Evolutionary conservation across 1,284 basidiomycete genomes (phyloP).

Genomic region (Cerrena zonata): DNA sequence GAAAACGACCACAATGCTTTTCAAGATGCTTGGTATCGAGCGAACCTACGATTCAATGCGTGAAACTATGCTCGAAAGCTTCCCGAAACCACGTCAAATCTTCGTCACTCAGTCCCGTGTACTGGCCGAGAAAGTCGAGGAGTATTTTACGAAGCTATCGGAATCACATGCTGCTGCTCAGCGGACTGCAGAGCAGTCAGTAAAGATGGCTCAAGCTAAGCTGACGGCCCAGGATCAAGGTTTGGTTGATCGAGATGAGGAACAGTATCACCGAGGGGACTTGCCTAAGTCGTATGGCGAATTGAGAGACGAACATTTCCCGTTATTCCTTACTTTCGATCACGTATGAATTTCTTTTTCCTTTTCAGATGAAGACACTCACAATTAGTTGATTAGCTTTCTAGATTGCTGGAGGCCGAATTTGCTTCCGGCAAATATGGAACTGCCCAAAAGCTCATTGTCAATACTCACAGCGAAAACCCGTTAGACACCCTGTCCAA

Average conservation of each 20-base stretch:
- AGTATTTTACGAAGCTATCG: conserved; percentile 54
- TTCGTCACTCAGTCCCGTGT: conserved; percentile 69
- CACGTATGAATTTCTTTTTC: too few species aligned
- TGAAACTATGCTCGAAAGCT: conserved; percentile 17
- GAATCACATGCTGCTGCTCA: conserved; percentile 40
- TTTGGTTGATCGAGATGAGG: conserved; percentile 46
- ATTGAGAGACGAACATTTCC: conserved; percentile 59
- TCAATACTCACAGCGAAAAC: not conserved
- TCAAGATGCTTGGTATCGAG: conserved; percentile 67
- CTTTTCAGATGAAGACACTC: too few species aligned
- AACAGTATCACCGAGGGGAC: conserved; percentile 36
- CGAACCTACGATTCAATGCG: conserved; percentile 32
- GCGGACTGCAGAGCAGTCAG: conserved; percentile 35
- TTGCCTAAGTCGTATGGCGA: conserved; percentile 55
- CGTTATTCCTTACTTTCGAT: conserved; percentile 65
- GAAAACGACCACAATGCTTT: conserved; percentile 72
- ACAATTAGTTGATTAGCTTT: conserved; percentile 41
- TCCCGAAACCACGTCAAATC: conserved; percentile 44
- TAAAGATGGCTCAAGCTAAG: conserved; percentile 18
- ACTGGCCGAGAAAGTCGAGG: conserved; percentile 59
- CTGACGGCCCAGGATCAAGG: conserved; percentile 27
- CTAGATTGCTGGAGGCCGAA: conserved; percentile 38
- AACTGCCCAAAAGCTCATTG: not conserved
- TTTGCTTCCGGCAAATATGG: conserved; percentile 14
- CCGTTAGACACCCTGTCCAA: conserved; percentile 11